Conservation (phyloP, 495 filamentous ascomycete species). For the Penicillium steckii region DNA sequence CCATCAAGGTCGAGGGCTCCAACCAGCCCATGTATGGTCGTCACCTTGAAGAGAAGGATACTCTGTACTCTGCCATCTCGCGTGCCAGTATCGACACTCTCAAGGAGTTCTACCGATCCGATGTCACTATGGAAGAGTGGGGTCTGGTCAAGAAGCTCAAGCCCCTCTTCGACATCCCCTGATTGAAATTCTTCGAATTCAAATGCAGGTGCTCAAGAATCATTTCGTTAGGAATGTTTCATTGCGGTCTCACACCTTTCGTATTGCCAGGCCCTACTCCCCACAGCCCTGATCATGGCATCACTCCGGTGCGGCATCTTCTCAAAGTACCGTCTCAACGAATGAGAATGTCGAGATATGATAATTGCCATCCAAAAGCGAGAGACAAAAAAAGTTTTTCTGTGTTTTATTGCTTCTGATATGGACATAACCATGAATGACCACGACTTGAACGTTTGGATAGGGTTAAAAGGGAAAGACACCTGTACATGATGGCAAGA, state of each 20-base stretch:
- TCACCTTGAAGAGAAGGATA: conserved; percentile 92
- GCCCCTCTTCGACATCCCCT: conserved; percentile 87
- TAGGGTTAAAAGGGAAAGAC: conserved; percentile 20
- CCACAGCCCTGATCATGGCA: not conserved
- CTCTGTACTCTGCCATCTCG: conserved; percentile 82
- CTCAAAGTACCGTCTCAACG: not conserved
- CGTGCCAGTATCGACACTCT: conserved; percentile 87
- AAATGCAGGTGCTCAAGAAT: not conserved
- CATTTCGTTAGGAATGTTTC: not conserved
- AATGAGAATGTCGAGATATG: conserved; percentile 10
- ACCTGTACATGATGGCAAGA: conserved; percentile 35
- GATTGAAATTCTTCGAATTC: conserved; percentile 15
- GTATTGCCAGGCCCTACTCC: not conserved
- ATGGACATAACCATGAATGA: conserved; percentile 35
- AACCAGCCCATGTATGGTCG: conserved; percentile 96
- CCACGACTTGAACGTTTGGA: conserved; percentile 27
- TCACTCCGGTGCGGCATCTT: conserved; percentile 3
- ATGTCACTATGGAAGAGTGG: conserved; percentile 95
- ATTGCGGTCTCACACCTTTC: not conserved
- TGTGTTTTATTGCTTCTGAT: conserved; percentile 21
- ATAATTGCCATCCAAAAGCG: conserved; percentile 19
- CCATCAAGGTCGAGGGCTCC: conserved; percentile 93
- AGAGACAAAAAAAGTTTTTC: conserved; percentile 21
- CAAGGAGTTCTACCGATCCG: conserved; percentile 91
- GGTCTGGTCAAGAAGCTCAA: conserved; percentile 88